Evolutionary conservation across 73 alveolate species (phyloP).

Genomic region (Uronychia setigera): DNA sequence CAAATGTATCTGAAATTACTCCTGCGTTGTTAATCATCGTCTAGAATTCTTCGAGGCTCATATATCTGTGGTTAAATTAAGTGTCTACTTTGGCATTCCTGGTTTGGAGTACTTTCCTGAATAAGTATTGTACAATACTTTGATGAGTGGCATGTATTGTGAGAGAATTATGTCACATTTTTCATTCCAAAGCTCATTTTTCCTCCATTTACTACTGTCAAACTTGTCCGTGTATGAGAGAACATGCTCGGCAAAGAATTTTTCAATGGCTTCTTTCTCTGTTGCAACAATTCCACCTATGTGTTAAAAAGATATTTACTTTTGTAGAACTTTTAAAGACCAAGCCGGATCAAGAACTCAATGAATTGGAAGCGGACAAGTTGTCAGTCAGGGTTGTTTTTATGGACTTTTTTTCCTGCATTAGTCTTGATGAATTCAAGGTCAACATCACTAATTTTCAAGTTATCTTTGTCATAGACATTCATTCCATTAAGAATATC

Average conservation of each 20-base stretch:
- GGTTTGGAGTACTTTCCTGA: constrained; percentile 52
- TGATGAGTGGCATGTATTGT: constrained; percentile 41
- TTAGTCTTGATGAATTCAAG: constrained; percentile 60
- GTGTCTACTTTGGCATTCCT: constrained; percentile 15
- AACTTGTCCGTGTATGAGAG: constrained; percentile 11
- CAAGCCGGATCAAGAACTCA: constrained; percentile 71
- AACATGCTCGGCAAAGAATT: constrained; percentile 44
- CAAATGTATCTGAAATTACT: constrained; percentile 67
- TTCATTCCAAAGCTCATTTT: constrained; percentile 14
- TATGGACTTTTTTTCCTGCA: constrained; percentile 42
- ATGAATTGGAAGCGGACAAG: constrained; percentile 67
- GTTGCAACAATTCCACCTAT: constrained; percentile 43
- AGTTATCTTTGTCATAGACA: constrained; percentile 54
- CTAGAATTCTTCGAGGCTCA: constrained; percentile 73
- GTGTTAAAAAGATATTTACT: constrained; percentile 14
- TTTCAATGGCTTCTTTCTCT: constrained; percentile 51
- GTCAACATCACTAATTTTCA: constrained; percentile 45
- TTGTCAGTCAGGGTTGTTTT: constrained; percentile 66
- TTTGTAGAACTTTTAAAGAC: constrained; percentile 58
- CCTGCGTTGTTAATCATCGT: constrained; percentile 64
- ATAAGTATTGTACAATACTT: constrained; percentile 39
- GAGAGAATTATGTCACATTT: constrained; percentile 1
- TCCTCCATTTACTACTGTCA: constrained; percentile 15
- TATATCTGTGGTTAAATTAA: constrained; percentile 28
- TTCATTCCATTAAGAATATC: constrained; percentile 55